Evolutionary conservation across 2,329 filamentous ascomycete genomes (phyloP).

Genomic region (Aspergillus piperis): DNA sequence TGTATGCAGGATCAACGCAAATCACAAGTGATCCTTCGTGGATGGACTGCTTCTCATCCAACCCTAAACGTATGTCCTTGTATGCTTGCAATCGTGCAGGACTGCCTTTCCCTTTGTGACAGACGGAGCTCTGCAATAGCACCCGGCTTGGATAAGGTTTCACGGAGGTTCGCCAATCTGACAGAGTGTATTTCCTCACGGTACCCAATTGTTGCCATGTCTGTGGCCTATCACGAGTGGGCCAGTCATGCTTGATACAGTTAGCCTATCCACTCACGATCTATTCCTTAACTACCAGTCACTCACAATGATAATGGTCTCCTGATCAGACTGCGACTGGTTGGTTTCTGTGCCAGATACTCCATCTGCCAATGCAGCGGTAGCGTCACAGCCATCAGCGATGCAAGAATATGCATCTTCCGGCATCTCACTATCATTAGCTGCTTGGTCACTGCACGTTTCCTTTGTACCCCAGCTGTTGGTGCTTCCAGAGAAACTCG

Average conservation of each 20-base stretch:
- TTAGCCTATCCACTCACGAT: background rate
- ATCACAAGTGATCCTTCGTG: conserved; percentile 35
- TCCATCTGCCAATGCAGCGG: conserved; percentile 1
- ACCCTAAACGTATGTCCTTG: conserved; percentile 29
- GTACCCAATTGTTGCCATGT: background rate
- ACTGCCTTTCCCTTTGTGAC: conserved; percentile 21
- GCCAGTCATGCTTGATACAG: background rate
- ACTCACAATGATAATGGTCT: conserved; percentile 19
- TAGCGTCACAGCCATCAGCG: conserved; percentile 2
- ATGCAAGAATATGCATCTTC: conserved; percentile 1
- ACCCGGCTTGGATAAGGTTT: background rate
- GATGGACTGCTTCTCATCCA: conserved; percentile 28
- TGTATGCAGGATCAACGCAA: conserved; percentile 27
- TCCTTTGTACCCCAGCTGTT: background rate
- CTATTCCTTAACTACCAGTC: no score
- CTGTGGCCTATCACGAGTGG: background rate
- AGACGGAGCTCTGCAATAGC: conserved; percentile 12
- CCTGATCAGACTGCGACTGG: conserved; percentile 13
- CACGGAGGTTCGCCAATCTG: background rate
- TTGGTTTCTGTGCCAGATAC: background rate
- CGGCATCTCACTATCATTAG: background rate
- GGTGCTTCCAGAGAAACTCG: background rate
- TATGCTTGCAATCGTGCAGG: conserved; percentile 27
- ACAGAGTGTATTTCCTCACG: background rate
- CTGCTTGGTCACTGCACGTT: background rate